Conservation (phyloP, 768 basidiomycete genomes). For the Tricholoma saponaceum region DNA sequence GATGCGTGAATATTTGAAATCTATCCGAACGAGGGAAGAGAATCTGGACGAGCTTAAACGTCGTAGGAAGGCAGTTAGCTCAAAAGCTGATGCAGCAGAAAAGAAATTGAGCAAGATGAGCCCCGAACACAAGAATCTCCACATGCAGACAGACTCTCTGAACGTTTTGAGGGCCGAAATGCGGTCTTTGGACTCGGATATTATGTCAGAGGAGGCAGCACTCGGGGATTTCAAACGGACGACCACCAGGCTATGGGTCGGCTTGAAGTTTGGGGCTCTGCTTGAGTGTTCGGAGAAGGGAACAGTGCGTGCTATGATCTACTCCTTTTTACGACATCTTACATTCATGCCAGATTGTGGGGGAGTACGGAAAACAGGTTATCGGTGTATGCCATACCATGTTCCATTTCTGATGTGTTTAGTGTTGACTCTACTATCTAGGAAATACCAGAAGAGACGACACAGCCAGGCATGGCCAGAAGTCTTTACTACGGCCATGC, state of each 20-base stretch:
- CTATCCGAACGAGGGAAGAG: constrained; percentile 82
- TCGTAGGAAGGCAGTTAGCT: constrained; percentile 57
- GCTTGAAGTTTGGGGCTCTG: constrained; percentile 84
- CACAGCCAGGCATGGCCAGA: constrained; percentile 76
- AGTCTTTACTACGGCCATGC: constrained; percentile 66
- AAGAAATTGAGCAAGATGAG: constrained; percentile 89
- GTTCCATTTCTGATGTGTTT: not conserved
- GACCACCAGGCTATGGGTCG: constrained; percentile 66
- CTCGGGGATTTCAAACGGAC: constrained; percentile 82
- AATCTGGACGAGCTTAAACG: constrained; percentile 72
- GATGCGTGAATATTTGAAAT: constrained; percentile 75
- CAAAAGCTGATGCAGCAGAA: constrained; percentile 80
- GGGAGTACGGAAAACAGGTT: constrained; percentile 50
- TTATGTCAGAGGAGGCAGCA: constrained; percentile 76
- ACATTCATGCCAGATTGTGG: constrained; percentile 38
- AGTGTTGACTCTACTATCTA: constrained; percentile 17
- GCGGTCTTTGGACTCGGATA: constrained; percentile 71
- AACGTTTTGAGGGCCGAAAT: constrained; percentile 76
- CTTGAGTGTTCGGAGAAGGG: constrained; percentile 85
- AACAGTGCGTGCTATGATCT: constrained; percentile 29
- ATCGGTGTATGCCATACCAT: constrained; percentile 31
- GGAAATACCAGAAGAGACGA: constrained; percentile 80
- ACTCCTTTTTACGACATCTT: not conserved
- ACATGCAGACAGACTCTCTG: constrained; percentile 66
- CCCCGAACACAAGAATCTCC: constrained; percentile 81